phyloP scores from a whole-genome alignment of 768 basidiomycete genomes.

The Leccinum disarticulatum region DNA sequence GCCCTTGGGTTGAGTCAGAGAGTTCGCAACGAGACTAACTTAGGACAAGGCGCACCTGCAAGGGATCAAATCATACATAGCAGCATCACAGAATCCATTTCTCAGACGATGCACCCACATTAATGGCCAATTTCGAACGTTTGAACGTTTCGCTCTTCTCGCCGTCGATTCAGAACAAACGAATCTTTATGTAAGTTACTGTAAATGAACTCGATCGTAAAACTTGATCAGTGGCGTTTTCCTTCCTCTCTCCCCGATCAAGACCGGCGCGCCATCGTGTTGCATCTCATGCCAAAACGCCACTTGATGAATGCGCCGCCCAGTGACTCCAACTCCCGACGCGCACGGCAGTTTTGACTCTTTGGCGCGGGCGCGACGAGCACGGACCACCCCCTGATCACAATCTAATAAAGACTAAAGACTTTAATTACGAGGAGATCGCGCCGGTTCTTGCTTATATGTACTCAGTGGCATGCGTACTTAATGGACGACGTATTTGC shows the following conservation, averaged over 20 bases:
- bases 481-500: not conserved
- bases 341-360: not conserved
- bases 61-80: not conserved
- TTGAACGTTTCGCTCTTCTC: not conserved
- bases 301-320: not conserved
- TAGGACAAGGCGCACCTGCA: too few species aligned
- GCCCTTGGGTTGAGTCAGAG: not conserved
- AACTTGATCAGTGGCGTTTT: not conserved
- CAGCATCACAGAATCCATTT: too few species aligned
- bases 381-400: not conserved
- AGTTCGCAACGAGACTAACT: not conserved
- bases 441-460: not conserved
- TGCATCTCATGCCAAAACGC: conserved; percentile 2
- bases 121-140: too few species aligned
- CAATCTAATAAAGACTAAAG: not conserved
- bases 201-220: not conserved
- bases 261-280: not conserved
- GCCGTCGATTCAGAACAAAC: not conserved
- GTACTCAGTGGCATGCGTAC: not conserved
- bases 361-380: not conserved
- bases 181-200: not conserved
- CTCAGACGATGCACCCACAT: too few species aligned
- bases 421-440: not conserved
- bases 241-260: not conserved
- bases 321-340: not conserved